These are phyloP conservation scores for Calcarisporium arbuscula DNA, from an alignment of 2,329 filamentous ascomycete species.

Conservation along the genomic window DNA sequence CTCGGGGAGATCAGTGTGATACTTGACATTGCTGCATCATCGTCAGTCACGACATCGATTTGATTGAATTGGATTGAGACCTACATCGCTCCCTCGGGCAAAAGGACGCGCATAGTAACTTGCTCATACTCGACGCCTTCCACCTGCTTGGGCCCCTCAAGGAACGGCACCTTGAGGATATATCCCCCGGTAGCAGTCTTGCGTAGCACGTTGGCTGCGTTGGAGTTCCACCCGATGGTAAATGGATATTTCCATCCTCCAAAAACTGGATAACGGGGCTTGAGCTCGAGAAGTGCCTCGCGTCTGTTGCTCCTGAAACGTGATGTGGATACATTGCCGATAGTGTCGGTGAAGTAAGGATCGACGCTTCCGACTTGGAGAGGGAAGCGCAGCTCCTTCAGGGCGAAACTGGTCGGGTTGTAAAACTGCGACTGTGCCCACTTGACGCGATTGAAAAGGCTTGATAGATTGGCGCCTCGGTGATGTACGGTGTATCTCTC, in stretches of 20 bases:
- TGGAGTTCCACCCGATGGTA: slow-evolving; percentile 90
- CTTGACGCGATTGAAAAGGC: slow-evolving; percentile 69
- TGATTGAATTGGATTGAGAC: slow-evolving; percentile 23
- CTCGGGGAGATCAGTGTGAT: slow-evolving; percentile 64
- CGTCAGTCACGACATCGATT: slow-evolving; percentile 17
- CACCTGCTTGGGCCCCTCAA: slow-evolving; percentile 80
- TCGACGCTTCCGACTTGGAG: slow-evolving; percentile 74
- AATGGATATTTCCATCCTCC: slow-evolving; percentile 98
- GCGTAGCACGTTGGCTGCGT: slow-evolving; percentile 71
- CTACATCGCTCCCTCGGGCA: slow-evolving; percentile 86
- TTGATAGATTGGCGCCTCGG: slow-evolving; percentile 70
- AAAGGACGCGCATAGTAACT: slow-evolving; percentile 71
- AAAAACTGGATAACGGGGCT: slow-evolving; percentile 93
- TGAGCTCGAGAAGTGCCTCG: slow-evolving; percentile 80
- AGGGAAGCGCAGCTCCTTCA: slow-evolving; percentile 77
- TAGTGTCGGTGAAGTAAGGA: slow-evolving; percentile 91
- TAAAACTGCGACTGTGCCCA: slow-evolving; percentile 70
- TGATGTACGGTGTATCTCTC: slow-evolving; percentile 88
- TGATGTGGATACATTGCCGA: slow-evolving; percentile 95
- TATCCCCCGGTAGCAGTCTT: slow-evolving; percentile 62
- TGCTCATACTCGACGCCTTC: slow-evolving; percentile 85
- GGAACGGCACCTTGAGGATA: slow-evolving; percentile 82
- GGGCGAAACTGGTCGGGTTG: slow-evolving; percentile 67
- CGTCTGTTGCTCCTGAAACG: slow-evolving; percentile 71
- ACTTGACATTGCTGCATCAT: slow-evolving; percentile 68